Conservation (phyloP, 306 rosid species). For the Medicago lupulina region DNA sequence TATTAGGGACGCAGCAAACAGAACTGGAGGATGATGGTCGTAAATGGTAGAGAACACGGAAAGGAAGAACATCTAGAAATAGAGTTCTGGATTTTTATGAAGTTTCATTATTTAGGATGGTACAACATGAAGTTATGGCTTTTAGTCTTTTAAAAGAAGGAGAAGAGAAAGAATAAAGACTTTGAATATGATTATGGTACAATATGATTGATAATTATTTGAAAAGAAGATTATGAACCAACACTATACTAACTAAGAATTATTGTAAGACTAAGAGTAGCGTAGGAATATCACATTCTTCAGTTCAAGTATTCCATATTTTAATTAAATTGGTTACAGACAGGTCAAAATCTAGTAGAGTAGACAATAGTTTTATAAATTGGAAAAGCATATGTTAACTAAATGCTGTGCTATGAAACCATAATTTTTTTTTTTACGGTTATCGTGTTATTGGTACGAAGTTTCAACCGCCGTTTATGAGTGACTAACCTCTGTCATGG, state of each 20-base stretch:
- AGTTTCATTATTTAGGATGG: background rate
- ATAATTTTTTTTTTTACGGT: background rate
- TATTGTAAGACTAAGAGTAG: background rate
- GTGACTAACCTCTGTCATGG: too few species aligned
- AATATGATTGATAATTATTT: background rate
- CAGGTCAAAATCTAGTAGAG: slow-evolving; percentile 21
- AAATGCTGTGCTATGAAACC: background rate
- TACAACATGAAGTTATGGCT: slow-evolving; percentile 3
- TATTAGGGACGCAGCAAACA: background rate
- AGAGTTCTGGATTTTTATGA: too few species aligned
- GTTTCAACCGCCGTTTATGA: too few species aligned
- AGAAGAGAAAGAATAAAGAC: background rate
- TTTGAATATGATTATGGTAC: background rate
- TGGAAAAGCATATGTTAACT: background rate
- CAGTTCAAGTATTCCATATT: background rate
- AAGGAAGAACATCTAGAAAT: too few species aligned
- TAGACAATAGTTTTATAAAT: slow-evolving; percentile 22
- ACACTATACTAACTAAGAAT: background rate
- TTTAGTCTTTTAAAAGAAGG: background rate
- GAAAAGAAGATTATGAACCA: background rate
- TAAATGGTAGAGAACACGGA: background rate
- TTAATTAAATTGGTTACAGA: slow-evolving; percentile 1
- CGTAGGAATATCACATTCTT: background rate
- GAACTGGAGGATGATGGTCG: background rate
- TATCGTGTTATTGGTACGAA: too few species aligned